Percentiles rank a stretch among this genome's conserved stretches.
Evolutionary conservation across 768 basidiomycete species (phyloP).

Genomic region (Zangia roseola): DNA sequence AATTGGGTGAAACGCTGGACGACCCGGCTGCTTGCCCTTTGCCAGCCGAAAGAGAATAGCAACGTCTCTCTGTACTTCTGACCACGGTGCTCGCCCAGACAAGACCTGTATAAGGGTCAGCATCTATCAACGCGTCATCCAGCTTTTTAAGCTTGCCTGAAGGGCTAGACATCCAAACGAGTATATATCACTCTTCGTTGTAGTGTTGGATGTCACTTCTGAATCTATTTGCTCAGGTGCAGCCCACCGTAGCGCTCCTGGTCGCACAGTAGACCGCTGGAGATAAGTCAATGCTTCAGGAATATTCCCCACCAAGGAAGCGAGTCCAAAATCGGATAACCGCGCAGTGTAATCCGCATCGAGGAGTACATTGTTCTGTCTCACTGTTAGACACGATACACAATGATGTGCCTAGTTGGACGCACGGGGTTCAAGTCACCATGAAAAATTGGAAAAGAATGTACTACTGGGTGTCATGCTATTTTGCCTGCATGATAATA

Average conservation of each 20-base stretch:
- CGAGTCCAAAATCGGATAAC: slow-evolving; percentile 44
- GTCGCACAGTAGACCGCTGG: slow-evolving; percentile 27
- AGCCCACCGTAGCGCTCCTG: slow-evolving; percentile 41
- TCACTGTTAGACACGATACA: not conserved
- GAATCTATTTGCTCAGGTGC: slow-evolving; percentile 34
- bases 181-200: slow-evolving; percentile 15
- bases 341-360: slow-evolving; percentile 31
- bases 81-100: slow-evolving; percentile 5
- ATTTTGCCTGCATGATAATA: not conserved
- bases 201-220: slow-evolving; percentile 3
- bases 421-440: slow-evolving; percentile 12
- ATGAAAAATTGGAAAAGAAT: slow-evolving; percentile 9
- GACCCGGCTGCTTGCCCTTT: not conserved
- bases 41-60: slow-evolving; percentile 10
- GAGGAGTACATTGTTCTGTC: slow-evolving; percentile 16
- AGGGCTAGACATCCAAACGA: slow-evolving; percentile 28
- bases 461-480: not conserved
- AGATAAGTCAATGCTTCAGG: slow-evolving; percentile 8
- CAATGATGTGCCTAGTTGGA: not conserved
- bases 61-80: not conserved
- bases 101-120: slow-evolving; percentile 17
- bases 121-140: too few species aligned
- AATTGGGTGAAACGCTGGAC: not conserved
- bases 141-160: slow-evolving; percentile 8
- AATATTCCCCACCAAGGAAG: slow-evolving; percentile 18